Conservation (phyloP, 1,139 yeast species). For the Sugiyamaella pinicola region DNA sequence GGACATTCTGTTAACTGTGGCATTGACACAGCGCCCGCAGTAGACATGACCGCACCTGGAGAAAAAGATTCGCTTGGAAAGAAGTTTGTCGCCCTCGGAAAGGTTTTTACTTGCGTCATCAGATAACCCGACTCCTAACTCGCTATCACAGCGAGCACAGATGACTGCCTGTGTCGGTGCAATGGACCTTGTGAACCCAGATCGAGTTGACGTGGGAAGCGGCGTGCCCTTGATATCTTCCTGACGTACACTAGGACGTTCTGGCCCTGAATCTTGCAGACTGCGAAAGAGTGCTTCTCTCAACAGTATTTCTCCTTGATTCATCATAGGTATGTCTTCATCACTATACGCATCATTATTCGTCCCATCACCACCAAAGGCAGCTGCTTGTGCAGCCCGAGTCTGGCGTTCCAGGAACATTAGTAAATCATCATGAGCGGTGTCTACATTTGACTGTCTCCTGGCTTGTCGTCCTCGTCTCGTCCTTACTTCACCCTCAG, state of each 20-base stretch:
- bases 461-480: neutral
- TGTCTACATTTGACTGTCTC: too few species aligned
- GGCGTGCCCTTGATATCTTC: slow-evolving; percentile 26
- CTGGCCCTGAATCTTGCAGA: slow-evolving; percentile 14
- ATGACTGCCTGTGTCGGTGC: slow-evolving; percentile 34
- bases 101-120: slow-evolving; percentile 38
- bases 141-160: slow-evolving; percentile 72
- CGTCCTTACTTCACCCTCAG: neutral
- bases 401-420: slow-evolving; percentile 4
- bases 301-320: slow-evolving; percentile 3
- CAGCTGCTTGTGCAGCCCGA: slow-evolving; percentile 2
- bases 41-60: slow-evolving; percentile 81
- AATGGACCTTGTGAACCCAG: slow-evolving; percentile 33
- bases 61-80: slow-evolving; percentile 68
- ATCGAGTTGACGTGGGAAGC: slow-evolving; percentile 26
- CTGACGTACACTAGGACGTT: neutral
- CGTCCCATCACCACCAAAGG: slow-evolving; percentile 1
- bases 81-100: slow-evolving; percentile 57
- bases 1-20: slow-evolving; percentile 42
- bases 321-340: neutral
- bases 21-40: slow-evolving; percentile 81
- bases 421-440: slow-evolving; percentile 1
- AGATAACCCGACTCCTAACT: slow-evolving; percentile 72
- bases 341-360: neutral
- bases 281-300: slow-evolving; percentile 18